Base-by-base conservation (phyloP, 2,329 filamentous ascomycete species). In the Aspergillus sp. region DNA sequence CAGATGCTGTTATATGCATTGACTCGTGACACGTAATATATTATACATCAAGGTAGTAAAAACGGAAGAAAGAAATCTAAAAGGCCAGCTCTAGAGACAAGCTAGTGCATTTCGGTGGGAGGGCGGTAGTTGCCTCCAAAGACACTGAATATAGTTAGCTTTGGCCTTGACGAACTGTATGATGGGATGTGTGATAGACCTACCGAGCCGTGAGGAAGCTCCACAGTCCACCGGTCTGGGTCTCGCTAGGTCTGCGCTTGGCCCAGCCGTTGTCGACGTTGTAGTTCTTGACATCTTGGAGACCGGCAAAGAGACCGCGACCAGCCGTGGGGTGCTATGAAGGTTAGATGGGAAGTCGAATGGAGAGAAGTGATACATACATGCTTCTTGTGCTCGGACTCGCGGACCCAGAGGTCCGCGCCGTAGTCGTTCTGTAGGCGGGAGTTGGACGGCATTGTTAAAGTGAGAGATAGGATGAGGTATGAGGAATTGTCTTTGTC, bases 231-330 rank as follows among this genome's bases (percentile, higher is more conserved):
- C 14, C 59, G 23, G 36, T 20, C 29, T 38, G 55, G 3, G 47
- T 38, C 16, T 62, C 51, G 7, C 46, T 45, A 3, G 60, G 54
- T 34, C 57, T 61, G 20, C 70, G 64, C 19, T 63, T 61, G 5
- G 70, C 70, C 68, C 68, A 73, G 32, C 70, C 70, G 2, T 55
- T 49, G 2, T 72, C 69, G 17, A 73, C 70, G 10, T 71, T 71
- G 48, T 73, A 73, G 53, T 65, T 62, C 53, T 73, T 73, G 11
- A 61, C 59, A 32, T 73, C 70, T 49, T 73, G 70, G 2, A 73
- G 60, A 4, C 70, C 70, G 31, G 70, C 69, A 49, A 73, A 73
- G 43, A 73, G 65, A 25, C 70, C 70, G 14, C 70, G 64, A 44
- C 70, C 70, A 4, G 62, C 60, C 5, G 69, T 71, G 38, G 67